Percentiles rank a stretch among this genome's conserved stretches.
Evolutionary conservation across 768 basidiomycete species (phyloP).

Genomic region (Sistotremastrum niveocremeum): DNA sequence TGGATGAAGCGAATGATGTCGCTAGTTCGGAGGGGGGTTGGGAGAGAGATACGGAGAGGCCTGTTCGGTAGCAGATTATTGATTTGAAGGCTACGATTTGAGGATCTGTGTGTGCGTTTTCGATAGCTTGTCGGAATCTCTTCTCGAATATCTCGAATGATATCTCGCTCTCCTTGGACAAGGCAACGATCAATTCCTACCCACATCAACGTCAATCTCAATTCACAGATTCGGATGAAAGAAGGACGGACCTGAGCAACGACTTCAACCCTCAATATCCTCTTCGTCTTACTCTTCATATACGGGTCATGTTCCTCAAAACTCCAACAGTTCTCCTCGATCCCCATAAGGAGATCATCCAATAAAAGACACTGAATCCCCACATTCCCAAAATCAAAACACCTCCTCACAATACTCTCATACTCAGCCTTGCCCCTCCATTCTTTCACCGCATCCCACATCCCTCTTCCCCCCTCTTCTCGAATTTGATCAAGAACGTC

Average conservation of each 20-base stretch:
- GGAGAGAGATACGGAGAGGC: conserved; percentile 36
- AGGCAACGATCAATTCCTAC: too few relatives aligned
- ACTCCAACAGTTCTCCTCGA: conserved; percentile 31
- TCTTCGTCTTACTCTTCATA: conserved; percentile 35
- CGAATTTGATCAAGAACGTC: too few relatives aligned
- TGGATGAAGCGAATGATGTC: conserved; percentile 18
- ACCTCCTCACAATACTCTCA: conserved; percentile 34
- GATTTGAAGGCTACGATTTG: conserved; percentile 63
- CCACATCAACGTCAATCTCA: too few relatives aligned
- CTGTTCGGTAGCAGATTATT: conserved; percentile 65
- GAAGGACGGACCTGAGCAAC: conserved; percentile 46
- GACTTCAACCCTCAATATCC: conserved; percentile 57
- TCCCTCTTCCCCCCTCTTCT: conserved; percentile 6
- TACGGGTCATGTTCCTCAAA: conserved; percentile 53
- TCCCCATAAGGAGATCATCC: conserved; percentile 55
- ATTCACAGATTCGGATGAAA: too few relatives aligned
- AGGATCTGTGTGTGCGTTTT: conserved; percentile 15
- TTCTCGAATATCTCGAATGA: background rate
- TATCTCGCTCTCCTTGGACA: background rate
- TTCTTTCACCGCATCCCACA: conserved; percentile 49
- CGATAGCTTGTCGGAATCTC: background rate
- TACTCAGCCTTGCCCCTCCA: conserved; percentile 34
- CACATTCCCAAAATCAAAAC: conserved; percentile 28
- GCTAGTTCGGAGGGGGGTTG: conserved; percentile 14
- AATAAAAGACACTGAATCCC: conserved; percentile 57